phyloP scores from a whole-genome alignment of 805 yeast species.

The Teunomyces stri region DNA sequence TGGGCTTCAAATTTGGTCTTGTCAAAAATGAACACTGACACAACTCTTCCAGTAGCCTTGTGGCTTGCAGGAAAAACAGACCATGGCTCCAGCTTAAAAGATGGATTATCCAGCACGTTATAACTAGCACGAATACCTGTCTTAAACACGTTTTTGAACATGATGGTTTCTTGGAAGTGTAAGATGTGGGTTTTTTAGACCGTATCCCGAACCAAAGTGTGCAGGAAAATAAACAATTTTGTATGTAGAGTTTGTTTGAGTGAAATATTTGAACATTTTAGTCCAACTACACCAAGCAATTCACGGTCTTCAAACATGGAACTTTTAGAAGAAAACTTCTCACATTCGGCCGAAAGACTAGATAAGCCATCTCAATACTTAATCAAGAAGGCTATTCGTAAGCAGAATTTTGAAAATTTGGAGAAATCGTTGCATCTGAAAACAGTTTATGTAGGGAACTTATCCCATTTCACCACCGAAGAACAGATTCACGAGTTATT shows the following conservation, averaged over 20 bases:
- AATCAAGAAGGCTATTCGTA: conserved; percentile 60
- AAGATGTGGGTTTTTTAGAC: background rate
- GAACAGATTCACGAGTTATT: conserved; percentile 91
- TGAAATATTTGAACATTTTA: background rate
- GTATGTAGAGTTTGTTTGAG: background rate
- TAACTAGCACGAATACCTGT: conserved; percentile 67
- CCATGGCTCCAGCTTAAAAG: conserved; percentile 82
- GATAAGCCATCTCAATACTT: conserved; percentile 73
- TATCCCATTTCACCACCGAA: conserved; percentile 88
- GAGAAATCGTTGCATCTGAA: conserved; percentile 62
- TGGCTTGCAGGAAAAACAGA: conserved; percentile 80
- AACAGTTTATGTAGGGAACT: conserved; percentile 88
- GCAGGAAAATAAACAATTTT: background rate
- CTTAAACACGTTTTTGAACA: conserved; percentile 54
- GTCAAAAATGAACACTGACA: conserved; percentile 84
- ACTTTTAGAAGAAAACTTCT: conserved; percentile 45
- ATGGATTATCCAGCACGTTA: conserved; percentile 65
- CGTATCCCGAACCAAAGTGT: background rate
- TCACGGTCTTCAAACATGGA: conserved; percentile 19
- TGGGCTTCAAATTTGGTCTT: conserved; percentile 67
- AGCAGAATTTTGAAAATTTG: conserved; percentile 55
- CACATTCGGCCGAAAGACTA: conserved; percentile 62
- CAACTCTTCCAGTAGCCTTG: conserved; percentile 55
- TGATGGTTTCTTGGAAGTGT: conserved; percentile 12
- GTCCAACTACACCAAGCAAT: background rate